Percentiles rank a stretch among this genome's conserved stretches.
Conservation (phyloP, 805 yeast genomes). For the Clavispora phyllophila region DNA sequence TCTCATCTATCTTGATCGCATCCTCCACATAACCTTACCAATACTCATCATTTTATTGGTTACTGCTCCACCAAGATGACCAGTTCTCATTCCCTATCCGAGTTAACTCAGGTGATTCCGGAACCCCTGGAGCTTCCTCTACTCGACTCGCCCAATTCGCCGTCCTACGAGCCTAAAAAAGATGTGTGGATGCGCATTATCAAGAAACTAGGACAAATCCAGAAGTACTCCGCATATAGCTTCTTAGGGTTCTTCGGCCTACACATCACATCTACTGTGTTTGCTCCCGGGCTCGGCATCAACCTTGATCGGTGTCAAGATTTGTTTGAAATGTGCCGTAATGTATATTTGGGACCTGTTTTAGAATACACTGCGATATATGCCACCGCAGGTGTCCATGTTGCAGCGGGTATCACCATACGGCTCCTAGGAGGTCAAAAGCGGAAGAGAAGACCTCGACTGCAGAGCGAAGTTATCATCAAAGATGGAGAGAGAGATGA, state of each 20-base stretch:
- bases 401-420: constrained; percentile 47
- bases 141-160: background rate
- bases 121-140: constrained; percentile 9
- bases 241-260: constrained; percentile 53
- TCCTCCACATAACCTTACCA: background rate
- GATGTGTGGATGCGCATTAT: constrained; percentile 4
- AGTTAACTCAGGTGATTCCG: constrained; percentile 11
- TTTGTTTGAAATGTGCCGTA: constrained; percentile 53
- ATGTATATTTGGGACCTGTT: constrained; percentile 49
- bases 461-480: constrained; percentile 14
- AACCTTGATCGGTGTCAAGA: constrained; percentile 45
- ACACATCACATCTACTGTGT: constrained; percentile 51
- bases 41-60: background rate
- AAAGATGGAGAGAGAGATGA: constrained; percentile 36
- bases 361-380: constrained; percentile 47
- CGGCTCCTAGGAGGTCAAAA: constrained; percentile 22
- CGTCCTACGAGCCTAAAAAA: background rate
- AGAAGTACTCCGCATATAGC: constrained; percentile 57
- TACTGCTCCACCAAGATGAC: background rate
- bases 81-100: background rate
- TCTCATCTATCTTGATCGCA: background rate
- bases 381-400: constrained; percentile 46
- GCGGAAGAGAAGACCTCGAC: constrained; percentile 16
- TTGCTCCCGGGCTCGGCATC: constrained; percentile 45
- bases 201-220: constrained; percentile 25